Evolutionary conservation across 139 green algal species (phyloP).

Genomic region (Coelastrella sp.): DNA sequence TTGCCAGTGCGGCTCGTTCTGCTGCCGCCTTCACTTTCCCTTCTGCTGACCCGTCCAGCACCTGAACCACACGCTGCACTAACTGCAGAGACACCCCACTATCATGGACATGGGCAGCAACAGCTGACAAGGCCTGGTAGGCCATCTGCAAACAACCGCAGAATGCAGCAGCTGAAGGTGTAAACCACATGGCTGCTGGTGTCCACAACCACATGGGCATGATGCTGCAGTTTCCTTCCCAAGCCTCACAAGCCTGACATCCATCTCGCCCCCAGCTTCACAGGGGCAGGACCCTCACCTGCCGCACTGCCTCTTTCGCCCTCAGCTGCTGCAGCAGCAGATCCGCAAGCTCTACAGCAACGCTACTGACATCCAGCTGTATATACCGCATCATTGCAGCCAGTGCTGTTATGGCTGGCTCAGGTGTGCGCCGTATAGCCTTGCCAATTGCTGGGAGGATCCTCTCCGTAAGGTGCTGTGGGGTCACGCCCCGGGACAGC

Average conservation of each 20-base stretch:
- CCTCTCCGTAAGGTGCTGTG: conserved; percentile 61
- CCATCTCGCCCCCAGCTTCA: no score
- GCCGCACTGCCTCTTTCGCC: conserved; percentile 65
- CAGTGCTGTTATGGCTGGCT: conserved; percentile 67
- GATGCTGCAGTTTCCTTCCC: not conserved
- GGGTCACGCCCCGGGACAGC: conserved; percentile 47
- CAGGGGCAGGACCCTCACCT: not conserved
- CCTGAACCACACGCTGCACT: conserved; percentile 41
- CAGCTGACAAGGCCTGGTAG: conserved; percentile 51
- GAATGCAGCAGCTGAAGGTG: not conserved
- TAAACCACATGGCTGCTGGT: not conserved
- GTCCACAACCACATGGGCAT: no score
- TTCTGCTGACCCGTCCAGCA: conserved; percentile 75
- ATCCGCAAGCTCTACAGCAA: conserved; percentile 64
- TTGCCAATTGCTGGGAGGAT: conserved; percentile 72
- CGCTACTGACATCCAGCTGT: conserved; percentile 54
- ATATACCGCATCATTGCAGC: conserved; percentile 53
- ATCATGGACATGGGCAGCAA: conserved; percentile 58
- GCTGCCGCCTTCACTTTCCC: conserved; percentile 75
- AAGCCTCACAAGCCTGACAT: no score
- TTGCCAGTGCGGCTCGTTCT: conserved; percentile 70
- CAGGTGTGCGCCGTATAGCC: conserved; percentile 78
- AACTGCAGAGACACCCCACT: conserved; percentile 50
- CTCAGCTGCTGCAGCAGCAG: conserved; percentile 74
- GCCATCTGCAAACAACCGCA: conserved; percentile 32